Percentiles rank a stretch among this genome's conserved stretches.
These are phyloP conservation scores for Yamadazyma kitorensis DNA, from an alignment of 805 yeast species.

Conservation along the genomic window DNA sequence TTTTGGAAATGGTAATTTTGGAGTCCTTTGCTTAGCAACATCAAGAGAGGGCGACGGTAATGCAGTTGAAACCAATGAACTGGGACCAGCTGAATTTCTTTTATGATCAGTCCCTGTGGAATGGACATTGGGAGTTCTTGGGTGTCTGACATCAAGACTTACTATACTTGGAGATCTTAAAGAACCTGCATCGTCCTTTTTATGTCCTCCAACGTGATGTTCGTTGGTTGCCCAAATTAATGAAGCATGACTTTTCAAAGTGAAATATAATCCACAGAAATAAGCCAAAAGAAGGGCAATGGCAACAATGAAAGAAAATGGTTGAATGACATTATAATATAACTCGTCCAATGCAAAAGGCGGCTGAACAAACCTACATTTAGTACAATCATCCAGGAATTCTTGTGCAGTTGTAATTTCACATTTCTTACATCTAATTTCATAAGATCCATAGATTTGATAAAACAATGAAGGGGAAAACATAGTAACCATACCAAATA, in stretches of 20 bases:
- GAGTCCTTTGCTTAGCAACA: constrained; percentile 16
- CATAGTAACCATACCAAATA: constrained; percentile 87
- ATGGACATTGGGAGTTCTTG: constrained; percentile 3
- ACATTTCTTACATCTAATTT: constrained; percentile 67
- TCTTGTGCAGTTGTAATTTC: constrained; percentile 6
- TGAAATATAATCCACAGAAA: constrained; percentile 85
- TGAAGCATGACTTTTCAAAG: constrained; percentile 94
- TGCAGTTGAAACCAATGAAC: constrained; percentile 8
- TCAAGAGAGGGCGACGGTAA: constrained; percentile 20
- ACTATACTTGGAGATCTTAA: constrained; percentile 37
- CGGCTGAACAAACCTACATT: constrained; percentile 77
- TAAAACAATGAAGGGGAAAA: constrained; percentile 89
- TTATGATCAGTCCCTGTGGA: constrained; percentile 1
- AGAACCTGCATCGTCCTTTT: constrained; percentile 21
- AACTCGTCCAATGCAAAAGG: constrained; percentile 66
- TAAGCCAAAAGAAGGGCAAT: constrained; percentile 78
- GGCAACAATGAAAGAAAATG: constrained; percentile 81
- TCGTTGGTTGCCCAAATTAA: constrained; percentile 79
- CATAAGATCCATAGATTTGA: constrained; percentile 86
- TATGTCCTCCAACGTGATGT: constrained; percentile 16
- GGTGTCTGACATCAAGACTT: constrained; percentile 20
- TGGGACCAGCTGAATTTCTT: neutral
- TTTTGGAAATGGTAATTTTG: constrained; percentile 4
- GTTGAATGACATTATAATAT: constrained; percentile 68
- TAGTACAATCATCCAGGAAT: constrained; percentile 45